phyloP scores from a whole-genome alignment of 139 green algal genomes.

The Tetraselmis chui region DNA sequence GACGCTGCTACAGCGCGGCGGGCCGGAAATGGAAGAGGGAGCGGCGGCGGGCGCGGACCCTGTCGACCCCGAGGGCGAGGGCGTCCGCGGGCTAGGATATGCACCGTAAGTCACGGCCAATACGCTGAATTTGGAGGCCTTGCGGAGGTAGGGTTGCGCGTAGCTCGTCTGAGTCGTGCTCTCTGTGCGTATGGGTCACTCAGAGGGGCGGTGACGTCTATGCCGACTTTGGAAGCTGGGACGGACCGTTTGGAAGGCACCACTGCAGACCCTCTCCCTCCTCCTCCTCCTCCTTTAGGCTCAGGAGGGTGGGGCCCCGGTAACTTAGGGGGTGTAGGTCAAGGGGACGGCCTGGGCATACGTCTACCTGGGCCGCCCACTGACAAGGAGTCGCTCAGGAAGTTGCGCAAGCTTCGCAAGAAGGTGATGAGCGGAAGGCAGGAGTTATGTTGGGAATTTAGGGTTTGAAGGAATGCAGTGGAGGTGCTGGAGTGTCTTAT shows the following conservation, averaged over 20 bases:
- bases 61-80: background rate
- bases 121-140: background rate
- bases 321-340: background rate
- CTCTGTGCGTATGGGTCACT: too few species aligned
- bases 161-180: too few species aligned
- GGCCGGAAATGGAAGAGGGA: background rate
- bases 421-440: background rate
- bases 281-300: too few species aligned
- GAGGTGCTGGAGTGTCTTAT: too few species aligned
- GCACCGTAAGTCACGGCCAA: background rate
- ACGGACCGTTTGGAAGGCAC: background rate
- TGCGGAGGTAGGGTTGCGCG: too few species aligned
- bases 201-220: background rate
- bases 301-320: too few species aligned
- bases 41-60: background rate
- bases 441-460: background rate
- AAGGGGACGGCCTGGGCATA: background rate
- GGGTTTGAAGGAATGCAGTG: too few species aligned
- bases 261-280: too few species aligned
- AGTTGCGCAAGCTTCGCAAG: background rate
- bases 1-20: constrained; percentile 33
- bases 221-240: background rate
- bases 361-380: background rate
- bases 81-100: background rate
- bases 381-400: background rate